Evolutionary conservation across 116 monocot genomes (phyloP).

Genomic region (Dioscorea cayenensis): DNA sequence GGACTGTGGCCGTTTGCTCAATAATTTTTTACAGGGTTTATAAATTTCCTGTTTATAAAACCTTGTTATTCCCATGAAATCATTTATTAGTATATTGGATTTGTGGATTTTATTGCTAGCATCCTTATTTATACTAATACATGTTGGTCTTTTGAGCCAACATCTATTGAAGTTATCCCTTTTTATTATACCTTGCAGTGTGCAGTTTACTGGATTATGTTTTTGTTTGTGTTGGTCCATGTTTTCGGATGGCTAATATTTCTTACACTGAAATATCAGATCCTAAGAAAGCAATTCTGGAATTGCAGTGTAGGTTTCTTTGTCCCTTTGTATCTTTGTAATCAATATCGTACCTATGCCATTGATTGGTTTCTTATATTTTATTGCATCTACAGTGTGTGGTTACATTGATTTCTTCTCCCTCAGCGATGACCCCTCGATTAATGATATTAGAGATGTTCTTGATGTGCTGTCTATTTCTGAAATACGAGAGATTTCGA

Average conservation of each 20-base stretch:
- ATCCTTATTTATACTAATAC: no score
- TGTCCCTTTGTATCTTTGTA: not conserved
- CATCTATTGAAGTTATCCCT: no score
- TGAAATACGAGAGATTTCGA: constrained; percentile 58
- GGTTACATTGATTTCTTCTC: constrained; percentile 47
- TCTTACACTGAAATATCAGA: constrained; percentile 67
- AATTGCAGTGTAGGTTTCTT: constrained; percentile 52
- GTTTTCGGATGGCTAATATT: constrained; percentile 76
- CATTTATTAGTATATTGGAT: no score
- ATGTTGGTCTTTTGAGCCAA: no score
- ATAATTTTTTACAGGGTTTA: no score
- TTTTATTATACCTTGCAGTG: not conserved
- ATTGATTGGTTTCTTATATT: not conserved
- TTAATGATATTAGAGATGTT: constrained; percentile 55
- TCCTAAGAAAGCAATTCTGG: constrained; percentile 47
- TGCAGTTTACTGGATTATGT: constrained; percentile 1
- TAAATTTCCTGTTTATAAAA: no score
- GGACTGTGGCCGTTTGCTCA: no score
- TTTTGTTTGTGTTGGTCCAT: constrained; percentile 48
- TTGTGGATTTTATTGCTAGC: no score
- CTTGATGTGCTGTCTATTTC: constrained; percentile 49
- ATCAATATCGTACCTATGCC: not conserved
- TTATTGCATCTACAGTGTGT: constrained; percentile 41
- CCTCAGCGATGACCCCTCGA: constrained; percentile 9
- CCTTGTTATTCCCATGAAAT: no score